phyloP scores from a whole-genome alignment of 108 stramenopile genomes.

The Cafeteria roenbergensis region DNA sequence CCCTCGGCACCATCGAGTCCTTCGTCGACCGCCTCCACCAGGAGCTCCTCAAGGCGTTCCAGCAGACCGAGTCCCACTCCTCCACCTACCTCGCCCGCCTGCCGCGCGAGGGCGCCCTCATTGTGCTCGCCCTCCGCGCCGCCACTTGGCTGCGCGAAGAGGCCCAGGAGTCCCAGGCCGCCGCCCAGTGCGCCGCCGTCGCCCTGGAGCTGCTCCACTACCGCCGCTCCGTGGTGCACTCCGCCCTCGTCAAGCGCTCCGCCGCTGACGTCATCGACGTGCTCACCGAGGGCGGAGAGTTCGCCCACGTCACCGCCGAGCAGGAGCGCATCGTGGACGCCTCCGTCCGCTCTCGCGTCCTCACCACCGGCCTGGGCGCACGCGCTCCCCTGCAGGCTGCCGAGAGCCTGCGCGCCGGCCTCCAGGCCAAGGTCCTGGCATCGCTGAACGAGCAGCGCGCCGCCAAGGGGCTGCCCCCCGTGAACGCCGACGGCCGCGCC shows the following conservation, averaged over 20 bases:
- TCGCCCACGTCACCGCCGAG: no score
- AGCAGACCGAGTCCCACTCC: conserved; percentile 77
- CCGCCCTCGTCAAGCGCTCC: conserved; percentile 61
- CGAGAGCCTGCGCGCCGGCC: no score
- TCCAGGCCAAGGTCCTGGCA: no score
- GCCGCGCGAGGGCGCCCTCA: conserved; percentile 70
- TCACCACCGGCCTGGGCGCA: neutral
- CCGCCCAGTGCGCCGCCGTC: conserved; percentile 57
- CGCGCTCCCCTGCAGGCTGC: no score
- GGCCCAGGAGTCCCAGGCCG: conserved; percentile 49
- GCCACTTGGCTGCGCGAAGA: conserved; percentile 67
- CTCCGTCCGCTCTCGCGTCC: neutral
- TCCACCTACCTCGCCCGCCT: conserved; percentile 73
- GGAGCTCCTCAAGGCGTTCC: conserved; percentile 86
- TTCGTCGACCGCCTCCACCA: conserved; percentile 74
- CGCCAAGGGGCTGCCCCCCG: no score
- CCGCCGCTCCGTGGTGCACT: conserved; percentile 76
- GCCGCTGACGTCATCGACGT: neutral
- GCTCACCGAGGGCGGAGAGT: neutral
- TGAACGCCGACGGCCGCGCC: no score
- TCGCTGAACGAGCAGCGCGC: no score
- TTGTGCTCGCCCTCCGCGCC: conserved; percentile 50
- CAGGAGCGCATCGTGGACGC: no score
- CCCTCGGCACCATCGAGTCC: conserved; percentile 67
- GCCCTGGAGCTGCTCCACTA: conserved; percentile 89